Conservation (phyloP, 2,329 filamentous ascomycete genomes). For the Fusarium sambucinum region DNA sequence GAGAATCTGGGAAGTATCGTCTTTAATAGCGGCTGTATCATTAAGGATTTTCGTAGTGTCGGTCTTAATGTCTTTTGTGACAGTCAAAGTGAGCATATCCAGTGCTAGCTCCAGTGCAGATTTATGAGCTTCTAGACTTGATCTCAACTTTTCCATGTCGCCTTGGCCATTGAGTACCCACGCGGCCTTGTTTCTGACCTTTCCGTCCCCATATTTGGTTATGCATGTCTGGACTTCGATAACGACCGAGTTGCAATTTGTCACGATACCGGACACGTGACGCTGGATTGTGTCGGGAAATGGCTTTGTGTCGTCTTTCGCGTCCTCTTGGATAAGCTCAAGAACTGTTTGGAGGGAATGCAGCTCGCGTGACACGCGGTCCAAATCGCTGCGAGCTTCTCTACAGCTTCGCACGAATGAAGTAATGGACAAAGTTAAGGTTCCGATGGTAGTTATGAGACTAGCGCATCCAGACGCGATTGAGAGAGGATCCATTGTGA, state of each 20-base stretch:
- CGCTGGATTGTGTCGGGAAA: slow-evolving; percentile 11
- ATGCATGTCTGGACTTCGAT: slow-evolving; percentile 12
- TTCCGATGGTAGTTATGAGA: slow-evolving; percentile 15
- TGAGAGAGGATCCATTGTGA: slow-evolving; percentile 22
- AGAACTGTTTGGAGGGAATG: slow-evolving; percentile 28
- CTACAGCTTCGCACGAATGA: slow-evolving; percentile 27
- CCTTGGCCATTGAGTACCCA: slow-evolving; percentile 19
- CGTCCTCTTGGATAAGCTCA: slow-evolving; percentile 31
- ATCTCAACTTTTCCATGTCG: slow-evolving; percentile 19
- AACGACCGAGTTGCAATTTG: slow-evolving; percentile 15
- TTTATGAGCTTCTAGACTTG: slow-evolving; percentile 29
- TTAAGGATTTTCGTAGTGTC: slow-evolving; percentile 3
- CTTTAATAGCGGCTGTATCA: slow-evolving; percentile 19
- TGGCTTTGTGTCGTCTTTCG: neutral
- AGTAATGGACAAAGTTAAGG: neutral
- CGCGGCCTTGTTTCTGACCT: neutral
- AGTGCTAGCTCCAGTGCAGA: slow-evolving; percentile 18
- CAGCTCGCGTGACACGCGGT: slow-evolving; percentile 29
- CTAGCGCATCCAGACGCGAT: slow-evolving; percentile 27
- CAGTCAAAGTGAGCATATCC: slow-evolving; percentile 5
- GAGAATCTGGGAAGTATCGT: slow-evolving; percentile 15
- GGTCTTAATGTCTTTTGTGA: slow-evolving; percentile 4
- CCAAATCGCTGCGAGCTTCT: slow-evolving; percentile 29
- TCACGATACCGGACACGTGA: slow-evolving; percentile 4
- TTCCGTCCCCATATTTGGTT: slow-evolving; percentile 1